These are phyloP conservation scores for Agaricus sinodeliciosus DNA, from an alignment of 768 basidiomycete species.

Conservation along the genomic window DNA sequence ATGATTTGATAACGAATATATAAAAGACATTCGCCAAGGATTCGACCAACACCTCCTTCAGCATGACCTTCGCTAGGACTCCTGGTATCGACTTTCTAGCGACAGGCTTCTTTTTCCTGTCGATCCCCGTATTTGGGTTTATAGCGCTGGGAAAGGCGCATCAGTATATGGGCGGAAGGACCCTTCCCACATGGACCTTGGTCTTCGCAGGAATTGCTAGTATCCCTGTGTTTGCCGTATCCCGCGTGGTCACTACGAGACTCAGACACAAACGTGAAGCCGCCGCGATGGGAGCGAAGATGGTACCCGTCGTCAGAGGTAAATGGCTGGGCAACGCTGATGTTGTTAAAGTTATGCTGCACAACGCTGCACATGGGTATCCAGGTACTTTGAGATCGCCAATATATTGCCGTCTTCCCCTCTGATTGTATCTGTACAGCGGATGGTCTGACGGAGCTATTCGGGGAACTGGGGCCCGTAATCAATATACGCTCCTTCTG, in stretches of 20 bases:
- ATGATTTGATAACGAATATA: neutral
- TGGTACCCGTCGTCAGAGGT: slow-evolving; percentile 32
- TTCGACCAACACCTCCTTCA: neutral
- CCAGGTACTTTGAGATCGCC: slow-evolving; percentile 29
- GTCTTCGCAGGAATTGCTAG: slow-evolving; percentile 22
- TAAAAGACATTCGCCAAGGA: neutral
- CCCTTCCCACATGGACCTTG: slow-evolving; percentile 32
- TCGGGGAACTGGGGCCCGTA: slow-evolving; percentile 33
- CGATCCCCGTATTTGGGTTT: slow-evolving; percentile 11
- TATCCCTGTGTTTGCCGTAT: slow-evolving; percentile 25
- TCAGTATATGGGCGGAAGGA: slow-evolving; percentile 13
- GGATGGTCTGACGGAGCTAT: slow-evolving; percentile 32
- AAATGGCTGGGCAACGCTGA: slow-evolving; percentile 40
- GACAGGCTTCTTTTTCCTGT: slow-evolving; percentile 16
- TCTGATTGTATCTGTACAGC: slow-evolving; percentile 20
- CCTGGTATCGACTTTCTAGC: slow-evolving; percentile 30
- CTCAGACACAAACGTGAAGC: slow-evolving; percentile 30
- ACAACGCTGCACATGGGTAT: slow-evolving; percentile 38
- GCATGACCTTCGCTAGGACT: slow-evolving; percentile 21
- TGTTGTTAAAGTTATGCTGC: slow-evolving; percentile 27
- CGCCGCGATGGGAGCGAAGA: slow-evolving; percentile 37
- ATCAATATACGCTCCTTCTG: slow-evolving; percentile 40
- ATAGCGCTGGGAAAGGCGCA: slow-evolving; percentile 9
- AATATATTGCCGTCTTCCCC: neutral
- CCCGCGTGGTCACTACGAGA: slow-evolving; percentile 23